Percentiles rank a stretch among this genome's conserved stretches.
Evolutionary conservation across 129 eudicot species (phyloP).

Genomic region (Erigeron canadensis): DNA sequence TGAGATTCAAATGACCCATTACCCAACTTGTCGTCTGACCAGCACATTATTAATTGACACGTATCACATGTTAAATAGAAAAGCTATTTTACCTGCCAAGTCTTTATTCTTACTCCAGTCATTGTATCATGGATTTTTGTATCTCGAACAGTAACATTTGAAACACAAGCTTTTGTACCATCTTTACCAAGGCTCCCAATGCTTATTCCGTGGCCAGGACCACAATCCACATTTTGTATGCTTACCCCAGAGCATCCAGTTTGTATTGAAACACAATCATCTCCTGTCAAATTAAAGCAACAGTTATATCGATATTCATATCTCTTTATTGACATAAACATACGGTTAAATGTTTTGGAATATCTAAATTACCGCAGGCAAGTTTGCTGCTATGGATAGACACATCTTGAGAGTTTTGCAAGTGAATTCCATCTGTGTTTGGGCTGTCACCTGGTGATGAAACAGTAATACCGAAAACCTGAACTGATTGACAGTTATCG

Average conservation of each 20-base stretch:
- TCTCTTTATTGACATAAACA: background rate
- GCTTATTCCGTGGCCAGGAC: conserved; percentile 83
- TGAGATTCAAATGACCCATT: background rate
- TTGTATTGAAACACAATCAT: conserved; percentile 77
- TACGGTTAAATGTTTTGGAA: background rate
- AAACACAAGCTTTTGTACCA: conserved; percentile 59
- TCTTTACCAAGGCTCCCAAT: conserved; percentile 72
- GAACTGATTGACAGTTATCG: conserved; percentile 60
- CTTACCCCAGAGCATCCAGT: conserved; percentile 56
- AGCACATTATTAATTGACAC: too few relatives aligned
- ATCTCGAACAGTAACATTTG: conserved; percentile 61
- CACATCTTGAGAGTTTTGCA: conserved; percentile 72
- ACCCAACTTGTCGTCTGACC: background rate
- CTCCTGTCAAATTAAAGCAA: conserved; percentile 39
- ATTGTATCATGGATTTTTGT: conserved; percentile 39
- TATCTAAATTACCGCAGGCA: conserved; percentile 52
- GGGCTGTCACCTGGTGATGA: conserved; percentile 83
- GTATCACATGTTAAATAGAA: too few relatives aligned
- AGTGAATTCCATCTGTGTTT: conserved; percentile 85
- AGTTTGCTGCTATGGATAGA: conserved; percentile 45
- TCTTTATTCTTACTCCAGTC: conserved; percentile 77
- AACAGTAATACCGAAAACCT: conserved; percentile 42
- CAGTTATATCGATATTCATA: background rate
- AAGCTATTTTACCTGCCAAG: conserved; percentile 61
- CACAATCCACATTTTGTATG: conserved; percentile 60